A percentile compares a stretch with the other conserved stretches of the same genome.
Evolutionary conservation across 2,329 filamentous ascomycete species (phyloP).

Genomic region (Ophiocordyceps polyrhachis-furcata): DNA sequence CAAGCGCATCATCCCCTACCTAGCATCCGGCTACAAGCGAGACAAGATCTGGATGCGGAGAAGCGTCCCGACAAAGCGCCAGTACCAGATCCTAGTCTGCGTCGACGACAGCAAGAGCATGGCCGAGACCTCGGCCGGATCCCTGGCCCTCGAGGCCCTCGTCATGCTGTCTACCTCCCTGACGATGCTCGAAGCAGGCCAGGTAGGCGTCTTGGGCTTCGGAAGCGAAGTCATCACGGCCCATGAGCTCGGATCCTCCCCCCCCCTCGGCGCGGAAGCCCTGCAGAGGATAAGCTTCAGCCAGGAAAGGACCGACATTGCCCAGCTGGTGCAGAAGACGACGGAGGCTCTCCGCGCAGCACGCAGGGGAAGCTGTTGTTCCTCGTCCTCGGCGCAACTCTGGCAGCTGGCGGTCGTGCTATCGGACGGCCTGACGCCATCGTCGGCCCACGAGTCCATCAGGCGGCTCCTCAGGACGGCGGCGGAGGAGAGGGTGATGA

Average conservation of each 20-base stretch:
- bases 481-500: constrained; percentile 87
- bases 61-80: constrained; percentile 75
- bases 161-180: constrained; percentile 78
- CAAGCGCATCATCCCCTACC: constrained; percentile 98
- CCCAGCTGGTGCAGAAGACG: constrained; percentile 54
- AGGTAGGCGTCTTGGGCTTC: constrained; percentile 83
- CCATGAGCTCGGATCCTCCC: constrained; percentile 52
- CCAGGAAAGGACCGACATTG: constrained; percentile 74
- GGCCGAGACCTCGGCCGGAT: constrained; percentile 59
- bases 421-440: constrained; percentile 81
- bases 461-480: constrained; percentile 69
- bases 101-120: constrained; percentile 93
- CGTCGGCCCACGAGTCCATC: constrained; percentile 62
- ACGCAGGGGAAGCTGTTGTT: too few species aligned
- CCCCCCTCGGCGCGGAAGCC: constrained; percentile 65
- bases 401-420: constrained; percentile 94
- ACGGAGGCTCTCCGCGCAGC: constrained; percentile 70
- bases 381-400: constrained; percentile 41
- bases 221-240: constrained; percentile 69
- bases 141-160: constrained; percentile 80
- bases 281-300: constrained; percentile 72
- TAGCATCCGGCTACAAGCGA: constrained; percentile 92
- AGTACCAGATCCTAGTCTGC: constrained; percentile 93
- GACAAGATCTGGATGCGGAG: constrained; percentile 99
- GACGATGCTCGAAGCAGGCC: constrained; percentile 83